phyloP scores from a whole-genome alignment of 139 green algal genomes.

The Chlamydomonas applanata region DNA sequence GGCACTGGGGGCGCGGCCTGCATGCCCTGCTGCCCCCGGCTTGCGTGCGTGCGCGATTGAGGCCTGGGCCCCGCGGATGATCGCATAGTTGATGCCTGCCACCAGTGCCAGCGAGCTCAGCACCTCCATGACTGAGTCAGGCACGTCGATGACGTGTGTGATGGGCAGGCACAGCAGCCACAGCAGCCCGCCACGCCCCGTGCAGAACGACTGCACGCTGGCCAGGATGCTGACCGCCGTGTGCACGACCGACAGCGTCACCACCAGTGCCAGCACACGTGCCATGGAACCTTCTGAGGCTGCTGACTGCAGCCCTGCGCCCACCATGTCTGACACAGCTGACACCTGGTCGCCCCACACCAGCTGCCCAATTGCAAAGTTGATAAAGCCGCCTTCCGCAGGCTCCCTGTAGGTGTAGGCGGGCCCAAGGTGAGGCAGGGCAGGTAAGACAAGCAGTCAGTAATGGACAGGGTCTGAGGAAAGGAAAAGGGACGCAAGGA shows the following conservation, averaged over 20 bases:
- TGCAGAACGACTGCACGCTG: constrained; percentile 3
- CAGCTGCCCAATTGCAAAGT: constrained; percentile 4
- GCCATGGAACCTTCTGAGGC: neutral
- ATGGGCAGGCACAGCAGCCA: constrained; percentile 30
- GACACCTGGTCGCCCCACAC: constrained; percentile 12
- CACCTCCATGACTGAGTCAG: constrained; percentile 34
- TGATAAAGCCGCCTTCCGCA: neutral
- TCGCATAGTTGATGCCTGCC: constrained; percentile 25
- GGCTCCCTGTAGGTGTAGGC: too few relatives aligned
- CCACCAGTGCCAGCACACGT: constrained; percentile 11
- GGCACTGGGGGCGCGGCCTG: neutral
- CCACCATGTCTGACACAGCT: constrained; percentile 2
- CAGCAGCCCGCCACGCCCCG: neutral
- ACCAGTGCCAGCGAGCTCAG: constrained; percentile 33
- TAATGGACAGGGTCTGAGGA: too few relatives aligned
- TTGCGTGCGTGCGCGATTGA: constrained; percentile 2
- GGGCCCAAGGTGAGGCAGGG: neutral
- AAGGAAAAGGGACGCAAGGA: too few relatives aligned
- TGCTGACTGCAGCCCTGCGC: neutral
- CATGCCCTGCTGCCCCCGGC: neutral
- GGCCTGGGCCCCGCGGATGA: constrained; percentile 11
- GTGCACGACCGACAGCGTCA: constrained; percentile 18
- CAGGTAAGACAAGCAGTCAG: neutral
- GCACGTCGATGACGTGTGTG: constrained; percentile 30
- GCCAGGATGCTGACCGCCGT: neutral